Evolutionary conservation across 148 eudicot species (phyloP), one percentile per base, ranked within the genome.

Genomic region (Vaccinium darrowii): DNA sequence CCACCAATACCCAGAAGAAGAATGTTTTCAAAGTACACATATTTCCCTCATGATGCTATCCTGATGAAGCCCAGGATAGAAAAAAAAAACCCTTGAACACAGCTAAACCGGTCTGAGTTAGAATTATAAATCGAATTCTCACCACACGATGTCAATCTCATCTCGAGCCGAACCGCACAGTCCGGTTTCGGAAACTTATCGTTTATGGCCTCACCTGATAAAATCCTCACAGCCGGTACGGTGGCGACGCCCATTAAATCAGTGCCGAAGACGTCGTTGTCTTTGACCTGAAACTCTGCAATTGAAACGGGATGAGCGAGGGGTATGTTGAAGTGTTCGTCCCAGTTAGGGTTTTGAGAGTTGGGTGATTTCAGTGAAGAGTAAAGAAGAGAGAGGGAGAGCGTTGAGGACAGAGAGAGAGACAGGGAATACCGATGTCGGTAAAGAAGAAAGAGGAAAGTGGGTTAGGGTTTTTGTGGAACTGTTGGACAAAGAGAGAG

Each of bases 211-310:
- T 88, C 87, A 0, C 96, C 95, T 6, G 91, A 81, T 6, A 78
- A 57, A 52, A 97, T 85, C 19, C 65, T n/a, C 8, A 81, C n/a
- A 0, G 94, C 95, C 0, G 93, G 82, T 8, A 95, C 87, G 16
- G 90, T 39, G 5, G 93, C 95, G 6, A 84, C 77, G 1, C 99
- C 99, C 36, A 97, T 95, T 21, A 87, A 19, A 36, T 97, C 98
- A 2, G 99, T 97, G 0, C 99, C 99, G 69, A 97, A 93, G 1
- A 93, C 79, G 83, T 95, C 98, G 72, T 95, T 88, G 79, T 97
- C 99, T 73, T 97, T 97, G 18, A 97, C 95, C 13, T 84, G 84
- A 63, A 97, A 97, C 19, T 93, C 94, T 1, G 94, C 83, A 3
- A 80, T 84, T 0, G 93, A 63, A 5, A 90, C 93, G 0, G 95